Evolutionary conservation across 164 flowering plant species (phyloP).

Genomic region (Kalanchoe fedtschenkoi): DNA sequence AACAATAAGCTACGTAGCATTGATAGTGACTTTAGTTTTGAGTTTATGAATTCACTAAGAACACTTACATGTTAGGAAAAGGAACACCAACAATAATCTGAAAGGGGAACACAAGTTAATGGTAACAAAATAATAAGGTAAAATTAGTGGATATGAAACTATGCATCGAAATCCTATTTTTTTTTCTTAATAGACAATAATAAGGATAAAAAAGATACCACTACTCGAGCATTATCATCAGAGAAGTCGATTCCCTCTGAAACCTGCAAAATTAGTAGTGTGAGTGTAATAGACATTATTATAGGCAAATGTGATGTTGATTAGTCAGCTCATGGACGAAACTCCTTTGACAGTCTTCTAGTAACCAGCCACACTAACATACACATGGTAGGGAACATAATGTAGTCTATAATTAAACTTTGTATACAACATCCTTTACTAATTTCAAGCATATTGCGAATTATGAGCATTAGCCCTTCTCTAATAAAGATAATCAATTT

Average conservation of each 20-base stretch:
- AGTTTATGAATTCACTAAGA: constrained; percentile 5
- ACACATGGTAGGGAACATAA: background rate
- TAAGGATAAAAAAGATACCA: constrained; percentile 73
- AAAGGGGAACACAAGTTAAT: constrained; percentile 27
- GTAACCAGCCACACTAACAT: background rate
- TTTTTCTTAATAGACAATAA: background rate
- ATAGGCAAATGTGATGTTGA: background rate
- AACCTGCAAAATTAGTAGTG: constrained; percentile 40
- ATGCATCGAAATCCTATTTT: background rate
- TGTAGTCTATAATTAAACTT: background rate
- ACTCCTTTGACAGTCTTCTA: background rate
- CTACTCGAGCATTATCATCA: constrained; percentile 88
- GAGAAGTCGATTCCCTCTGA: constrained; percentile 97
- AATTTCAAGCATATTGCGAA: background rate
- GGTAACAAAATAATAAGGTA: background rate
- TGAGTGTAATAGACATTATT: background rate
- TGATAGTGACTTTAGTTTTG: background rate
- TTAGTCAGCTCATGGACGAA: background rate
- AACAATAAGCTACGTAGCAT: background rate
- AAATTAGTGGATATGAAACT: background rate
- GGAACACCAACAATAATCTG: constrained; percentile 95
- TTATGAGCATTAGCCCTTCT: background rate
- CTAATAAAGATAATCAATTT: background rate
- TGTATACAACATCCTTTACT: background rate
- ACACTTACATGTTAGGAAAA: constrained; percentile 80